phyloP scores from a whole-genome alignment of 345 rosid species.

The Eucalyptus polyanthemos region DNA sequence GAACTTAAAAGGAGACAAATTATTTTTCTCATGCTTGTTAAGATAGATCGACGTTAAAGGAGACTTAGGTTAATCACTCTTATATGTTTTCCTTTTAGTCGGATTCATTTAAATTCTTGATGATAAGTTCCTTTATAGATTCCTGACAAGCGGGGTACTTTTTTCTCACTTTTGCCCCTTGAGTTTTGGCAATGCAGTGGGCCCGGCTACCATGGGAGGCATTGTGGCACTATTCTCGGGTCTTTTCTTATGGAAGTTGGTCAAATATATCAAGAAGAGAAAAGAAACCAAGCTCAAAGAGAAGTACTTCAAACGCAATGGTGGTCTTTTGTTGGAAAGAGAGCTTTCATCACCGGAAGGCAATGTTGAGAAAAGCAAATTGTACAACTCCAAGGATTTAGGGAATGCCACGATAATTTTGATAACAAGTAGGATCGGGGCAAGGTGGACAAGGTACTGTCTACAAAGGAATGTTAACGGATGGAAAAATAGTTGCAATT shows the following conservation, averaged over 20 bases:
- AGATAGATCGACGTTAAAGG: not conserved
- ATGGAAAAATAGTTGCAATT: not conserved
- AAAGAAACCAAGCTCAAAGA: not conserved
- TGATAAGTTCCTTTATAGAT: not conserved
- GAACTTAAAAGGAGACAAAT: not conserved
- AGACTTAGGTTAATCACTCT: not conserved
- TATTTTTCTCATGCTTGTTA: accelerated
- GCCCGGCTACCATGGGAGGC: accelerated
- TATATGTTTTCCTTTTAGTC: too few species aligned
- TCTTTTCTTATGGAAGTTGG: not conserved
- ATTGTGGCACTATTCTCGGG: not conserved
- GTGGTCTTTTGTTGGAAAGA: not conserved
- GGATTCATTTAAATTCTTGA: not conserved
- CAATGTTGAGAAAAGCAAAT: not conserved
- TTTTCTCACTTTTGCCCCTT: not conserved
- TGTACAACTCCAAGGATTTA: not conserved
- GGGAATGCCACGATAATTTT: not conserved
- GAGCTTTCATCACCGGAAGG: not conserved
- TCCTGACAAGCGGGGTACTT: not conserved
- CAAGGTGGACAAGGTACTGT: not conserved
- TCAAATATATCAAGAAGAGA: not conserved
- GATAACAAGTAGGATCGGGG: accelerated
- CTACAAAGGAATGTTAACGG: not conserved
- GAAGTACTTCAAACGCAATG: not conserved
- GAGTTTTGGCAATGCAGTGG: not conserved